A percentile compares a stretch with the other conserved stretches of the same genome.
These are phyloP conservation scores for Aspergillus haitiensis DNA, from an alignment of 495 filamentous ascomycete species.

Conservation along the genomic window DNA sequence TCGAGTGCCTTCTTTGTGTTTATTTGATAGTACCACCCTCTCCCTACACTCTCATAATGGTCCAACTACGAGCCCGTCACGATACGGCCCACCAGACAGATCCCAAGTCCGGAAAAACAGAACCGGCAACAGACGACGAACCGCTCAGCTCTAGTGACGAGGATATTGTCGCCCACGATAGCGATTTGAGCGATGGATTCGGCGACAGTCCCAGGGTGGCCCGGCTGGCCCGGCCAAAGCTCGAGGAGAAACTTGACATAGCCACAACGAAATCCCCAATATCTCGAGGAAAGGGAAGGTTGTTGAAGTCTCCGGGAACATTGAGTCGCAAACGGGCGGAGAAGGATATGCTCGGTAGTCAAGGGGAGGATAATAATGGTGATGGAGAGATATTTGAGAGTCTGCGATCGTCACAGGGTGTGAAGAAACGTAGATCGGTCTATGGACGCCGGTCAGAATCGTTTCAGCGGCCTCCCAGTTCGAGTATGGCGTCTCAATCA, in stretches of 20 bases:
- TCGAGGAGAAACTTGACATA: conserved; percentile 29
- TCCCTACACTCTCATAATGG: not conserved
- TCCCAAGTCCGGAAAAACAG: conserved; percentile 2
- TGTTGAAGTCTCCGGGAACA: conserved; percentile 10
- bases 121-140: conserved; percentile 31
- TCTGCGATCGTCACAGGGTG: conserved; percentile 22
- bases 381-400: conserved; percentile 22
- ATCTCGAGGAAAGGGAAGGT: conserved; percentile 11
- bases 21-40: not conserved
- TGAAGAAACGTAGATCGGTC: conserved; percentile 24
- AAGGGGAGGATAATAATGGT: conserved; percentile 17
- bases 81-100: not conserved
- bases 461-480: conserved; percentile 16
- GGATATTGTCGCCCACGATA: conserved; percentile 18
- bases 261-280: not conserved
- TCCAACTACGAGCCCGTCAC: conserved; percentile 2
- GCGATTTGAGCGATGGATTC: conserved; percentile 10
- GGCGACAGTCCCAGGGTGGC: conserved; percentile 17
- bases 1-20: too few species aligned
- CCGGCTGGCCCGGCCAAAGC: conserved; percentile 15
- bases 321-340: conserved; percentile 18
- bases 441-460: conserved; percentile 3
- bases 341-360: conserved; percentile 8
- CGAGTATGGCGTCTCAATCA: conserved; percentile 21
- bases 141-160: conserved; percentile 36